Evolutionary conservation across 176 grass and related monocot species (phyloP).

Genomic region (Eleusine coracana): DNA sequence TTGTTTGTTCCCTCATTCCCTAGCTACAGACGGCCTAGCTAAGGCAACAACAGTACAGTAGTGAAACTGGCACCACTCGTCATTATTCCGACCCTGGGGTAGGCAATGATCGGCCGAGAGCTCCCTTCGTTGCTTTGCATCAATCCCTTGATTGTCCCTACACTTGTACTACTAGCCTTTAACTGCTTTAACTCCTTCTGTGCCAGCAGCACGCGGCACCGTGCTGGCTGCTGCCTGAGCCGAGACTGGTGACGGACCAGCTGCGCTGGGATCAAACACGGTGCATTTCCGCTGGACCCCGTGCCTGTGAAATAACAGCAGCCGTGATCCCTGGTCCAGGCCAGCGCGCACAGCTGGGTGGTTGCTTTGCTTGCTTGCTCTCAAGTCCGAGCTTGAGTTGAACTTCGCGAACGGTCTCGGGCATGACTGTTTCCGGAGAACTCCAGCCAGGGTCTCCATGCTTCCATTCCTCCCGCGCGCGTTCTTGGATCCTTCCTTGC

Average conservation of each 20-base stretch:
- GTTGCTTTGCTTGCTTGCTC: not conserved
- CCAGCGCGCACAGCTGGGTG: not conserved
- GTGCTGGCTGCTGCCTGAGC: not conserved
- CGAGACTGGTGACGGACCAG: not conserved
- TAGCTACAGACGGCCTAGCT: not conserved
- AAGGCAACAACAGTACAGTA: not conserved
- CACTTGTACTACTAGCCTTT: not conserved
- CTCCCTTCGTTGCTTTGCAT: slow-evolving; percentile 8
- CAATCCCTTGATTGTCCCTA: not conserved
- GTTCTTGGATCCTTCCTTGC: not conserved
- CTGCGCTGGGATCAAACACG: not conserved
- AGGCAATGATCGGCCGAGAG: not conserved
- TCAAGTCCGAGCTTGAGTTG: not conserved
- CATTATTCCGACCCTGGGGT: not conserved
- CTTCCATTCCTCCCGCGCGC: not conserved
- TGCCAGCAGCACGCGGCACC: slow-evolving; percentile 1
- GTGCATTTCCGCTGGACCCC: not conserved
- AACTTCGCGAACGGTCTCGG: slow-evolving; percentile 1
- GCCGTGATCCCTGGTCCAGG: not conserved
- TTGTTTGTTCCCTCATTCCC: slow-evolving; percentile 41
- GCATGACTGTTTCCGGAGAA: not conserved
- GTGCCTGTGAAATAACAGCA: not conserved
- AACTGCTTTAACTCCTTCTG: not conserved
- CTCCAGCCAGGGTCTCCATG: not conserved
- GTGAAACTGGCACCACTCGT: not conserved